These are phyloP conservation scores for Dictyostelium purpureum DNA, from an alignment of 78 protist species.

Conservation along the genomic window DNA sequence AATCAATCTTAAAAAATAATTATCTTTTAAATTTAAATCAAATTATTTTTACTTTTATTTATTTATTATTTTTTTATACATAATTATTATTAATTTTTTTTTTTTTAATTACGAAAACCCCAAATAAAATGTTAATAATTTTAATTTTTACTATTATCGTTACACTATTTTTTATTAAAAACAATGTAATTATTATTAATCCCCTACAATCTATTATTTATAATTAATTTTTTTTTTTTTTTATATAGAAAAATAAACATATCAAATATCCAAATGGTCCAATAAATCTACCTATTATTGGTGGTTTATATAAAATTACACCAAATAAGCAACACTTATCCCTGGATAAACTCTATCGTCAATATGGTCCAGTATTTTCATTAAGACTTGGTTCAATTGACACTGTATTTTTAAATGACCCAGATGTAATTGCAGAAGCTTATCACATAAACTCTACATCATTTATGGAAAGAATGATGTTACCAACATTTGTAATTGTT, in stretches of 20 bases:
- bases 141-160: too few species aligned
- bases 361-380: slow-evolving; percentile 33
- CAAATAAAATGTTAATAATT: too few species aligned
- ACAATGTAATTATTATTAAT: too few species aligned
- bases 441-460: neutral
- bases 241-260: neutral
- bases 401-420: slow-evolving; percentile 37
- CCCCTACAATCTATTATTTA: too few species aligned
- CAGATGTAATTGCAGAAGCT: slow-evolving; percentile 24
- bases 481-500: slow-evolving; percentile 26
- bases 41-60: too few species aligned
- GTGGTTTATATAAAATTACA: slow-evolving; percentile 18
- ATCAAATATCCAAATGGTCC: slow-evolving; percentile 53
- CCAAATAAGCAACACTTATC: neutral
- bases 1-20: too few species aligned
- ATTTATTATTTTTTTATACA: too few species aligned
- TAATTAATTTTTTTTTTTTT: neutral
- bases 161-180: too few species aligned
- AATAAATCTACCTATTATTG: slow-evolving; percentile 33
- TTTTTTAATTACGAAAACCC: too few species aligned
- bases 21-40: too few species aligned
- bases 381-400: slow-evolving; percentile 23
- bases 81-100: too few species aligned
- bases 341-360: neutral
- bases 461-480: slow-evolving; percentile 13